A percentile compares a stretch with the other conserved stretches of the same genome.
Evolutionary conservation across 495 filamentous ascomycete genomes (phyloP).

Genomic region (Emericellopsis terricola): DNA sequence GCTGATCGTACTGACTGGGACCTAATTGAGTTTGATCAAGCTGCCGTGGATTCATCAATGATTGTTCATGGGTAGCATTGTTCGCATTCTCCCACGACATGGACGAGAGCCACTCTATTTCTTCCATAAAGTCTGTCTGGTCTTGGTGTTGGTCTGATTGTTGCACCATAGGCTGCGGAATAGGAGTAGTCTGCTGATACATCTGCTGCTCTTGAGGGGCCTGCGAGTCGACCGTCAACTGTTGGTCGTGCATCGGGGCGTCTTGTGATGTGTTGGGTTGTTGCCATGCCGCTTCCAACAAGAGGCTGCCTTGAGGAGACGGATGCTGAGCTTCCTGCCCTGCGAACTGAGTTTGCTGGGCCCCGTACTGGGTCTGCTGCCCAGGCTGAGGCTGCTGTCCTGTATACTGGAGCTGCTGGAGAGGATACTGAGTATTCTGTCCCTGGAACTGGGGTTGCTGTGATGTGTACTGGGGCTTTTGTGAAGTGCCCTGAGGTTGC

Average conservation of each 20-base stretch:
- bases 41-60: too few species aligned
- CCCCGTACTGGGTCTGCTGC: not conserved
- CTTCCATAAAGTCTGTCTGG: too few species aligned
- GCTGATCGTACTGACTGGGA: not conserved
- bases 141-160: too few species aligned
- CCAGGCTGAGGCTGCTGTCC: not conserved
- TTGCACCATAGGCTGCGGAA: too few species aligned
- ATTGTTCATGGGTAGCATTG: too few species aligned
- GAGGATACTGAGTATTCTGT: not conserved
- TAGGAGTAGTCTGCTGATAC: not conserved
- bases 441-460: not conserved
- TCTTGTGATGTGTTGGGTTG: not conserved
- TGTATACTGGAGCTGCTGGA: not conserved
- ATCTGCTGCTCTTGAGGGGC: not conserved
- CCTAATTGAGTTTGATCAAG: too few species aligned
- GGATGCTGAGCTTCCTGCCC: not conserved
- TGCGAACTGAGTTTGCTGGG: not conserved
- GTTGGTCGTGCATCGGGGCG: not conserved
- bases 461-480: not conserved
- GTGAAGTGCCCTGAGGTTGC: not conserved
- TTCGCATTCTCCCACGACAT: too few species aligned
- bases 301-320: not conserved
- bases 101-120: too few species aligned
- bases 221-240: not conserved
- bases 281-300: not conserved